Evolutionary conservation across 495 filamentous ascomycete genomes (phyloP).

Genomic region (Talaromyces proteolyticus): DNA sequence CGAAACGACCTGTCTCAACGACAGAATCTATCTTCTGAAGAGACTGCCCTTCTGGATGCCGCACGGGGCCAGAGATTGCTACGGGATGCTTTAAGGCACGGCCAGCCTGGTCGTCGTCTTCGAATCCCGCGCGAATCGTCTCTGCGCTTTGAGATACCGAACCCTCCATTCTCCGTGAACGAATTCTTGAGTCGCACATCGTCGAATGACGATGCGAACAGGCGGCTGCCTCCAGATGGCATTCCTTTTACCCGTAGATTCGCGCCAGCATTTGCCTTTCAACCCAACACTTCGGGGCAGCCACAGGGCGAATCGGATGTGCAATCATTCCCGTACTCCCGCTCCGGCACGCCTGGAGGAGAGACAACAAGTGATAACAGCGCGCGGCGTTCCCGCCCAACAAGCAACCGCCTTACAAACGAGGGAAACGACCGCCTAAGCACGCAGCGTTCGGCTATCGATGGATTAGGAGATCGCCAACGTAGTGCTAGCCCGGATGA

Average conservation of each 20-base stretch:
- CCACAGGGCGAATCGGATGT: conserved; percentile 1
- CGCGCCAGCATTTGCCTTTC: conserved; percentile 36
- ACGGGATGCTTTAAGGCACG: conserved; percentile 23
- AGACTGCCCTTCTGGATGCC: not conserved
- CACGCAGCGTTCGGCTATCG: conserved; percentile 26
- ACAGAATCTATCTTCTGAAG: not conserved
- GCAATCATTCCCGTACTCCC: not conserved
- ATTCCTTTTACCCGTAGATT: conserved; percentile 38
- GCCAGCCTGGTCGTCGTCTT: conserved; percentile 21
- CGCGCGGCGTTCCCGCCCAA: conserved; percentile 15
- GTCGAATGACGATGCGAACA: conserved; percentile 11
- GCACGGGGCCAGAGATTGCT: conserved; percentile 19
- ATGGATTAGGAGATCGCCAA: conserved; percentile 79
- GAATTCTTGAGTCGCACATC: conserved; percentile 20
- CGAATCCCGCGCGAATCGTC: conserved; percentile 25
- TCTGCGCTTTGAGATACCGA: conserved; percentile 14
- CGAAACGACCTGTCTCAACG: not conserved
- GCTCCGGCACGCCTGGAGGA: conserved; percentile 12
- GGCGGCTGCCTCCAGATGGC: conserved; percentile 12
- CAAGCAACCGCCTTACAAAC: conserved; percentile 20
- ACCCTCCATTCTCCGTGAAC: conserved; percentile 17
- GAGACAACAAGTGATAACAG: conserved; percentile 11
- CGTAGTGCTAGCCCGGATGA: conserved; percentile 73
- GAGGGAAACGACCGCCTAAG: conserved; percentile 9
- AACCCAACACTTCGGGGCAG: conserved; percentile 18